These are phyloP conservation scores for Allium sativum DNA, from an alignment of 106 monocot genomes.

Conservation along the genomic window DNA sequence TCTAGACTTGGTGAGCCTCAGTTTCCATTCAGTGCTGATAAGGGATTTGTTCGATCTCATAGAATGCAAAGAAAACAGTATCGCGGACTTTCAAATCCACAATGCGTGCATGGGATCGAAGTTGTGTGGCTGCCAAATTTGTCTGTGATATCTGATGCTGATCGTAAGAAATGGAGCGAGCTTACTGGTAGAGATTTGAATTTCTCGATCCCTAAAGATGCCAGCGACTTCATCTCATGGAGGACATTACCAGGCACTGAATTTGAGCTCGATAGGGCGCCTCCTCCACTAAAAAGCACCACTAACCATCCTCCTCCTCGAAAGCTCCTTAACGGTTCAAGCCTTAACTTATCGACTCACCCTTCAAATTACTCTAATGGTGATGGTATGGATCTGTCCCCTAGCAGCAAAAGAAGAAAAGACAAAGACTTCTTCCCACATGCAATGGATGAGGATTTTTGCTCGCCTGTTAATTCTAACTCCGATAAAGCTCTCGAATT, in stretches of 20 bases:
- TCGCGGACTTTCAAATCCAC: constrained; percentile 51
- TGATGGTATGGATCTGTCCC: constrained; percentile 38
- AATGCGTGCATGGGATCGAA: constrained; percentile 54
- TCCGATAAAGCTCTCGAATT: constrained; percentile 27
- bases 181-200: constrained; percentile 41
- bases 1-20: constrained; percentile 45
- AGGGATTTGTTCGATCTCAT: constrained; percentile 48
- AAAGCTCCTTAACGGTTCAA: constrained; percentile 38
- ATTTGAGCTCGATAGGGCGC: constrained; percentile 39
- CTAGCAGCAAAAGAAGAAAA: constrained; percentile 36
- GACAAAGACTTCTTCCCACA: constrained; percentile 37
- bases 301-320: constrained; percentile 14
- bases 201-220: constrained; percentile 42
- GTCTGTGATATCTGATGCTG: constrained; percentile 26
- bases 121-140: constrained; percentile 37
- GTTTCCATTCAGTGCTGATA: constrained; percentile 46
- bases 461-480: constrained; percentile 22
- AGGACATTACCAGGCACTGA: constrained; percentile 40
- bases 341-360: constrained; percentile 40
- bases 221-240: constrained; percentile 47
- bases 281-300: constrained; percentile 12
- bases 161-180: constrained; percentile 44
- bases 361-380: constrained; percentile 16
- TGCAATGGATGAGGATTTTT: constrained; percentile 34
- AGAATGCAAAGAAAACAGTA: constrained; percentile 63